phyloP scores from a whole-genome alignment of 139 green algal genomes.

The Pedinophyceae sp. region DNA sequence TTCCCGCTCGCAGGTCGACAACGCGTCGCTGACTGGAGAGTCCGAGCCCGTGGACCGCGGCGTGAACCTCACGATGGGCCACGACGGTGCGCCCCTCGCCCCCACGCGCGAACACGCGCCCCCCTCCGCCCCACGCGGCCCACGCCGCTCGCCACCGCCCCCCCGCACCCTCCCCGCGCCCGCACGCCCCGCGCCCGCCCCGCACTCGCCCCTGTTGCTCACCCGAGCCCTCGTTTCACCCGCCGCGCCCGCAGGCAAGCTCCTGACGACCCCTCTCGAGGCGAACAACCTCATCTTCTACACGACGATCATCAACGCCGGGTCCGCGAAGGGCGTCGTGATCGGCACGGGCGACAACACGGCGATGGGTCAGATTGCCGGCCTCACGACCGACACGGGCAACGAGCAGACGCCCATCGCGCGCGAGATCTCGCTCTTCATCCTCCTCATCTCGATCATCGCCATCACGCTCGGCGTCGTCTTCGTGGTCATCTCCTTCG shows the following conservation, averaged over 20 bases:
- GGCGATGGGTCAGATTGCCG: conserved; percentile 27
- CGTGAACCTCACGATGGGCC: too few relatives aligned
- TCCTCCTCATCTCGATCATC: conserved; percentile 13
- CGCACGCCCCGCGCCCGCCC: too few relatives aligned
- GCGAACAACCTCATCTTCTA: conserved; percentile 53
- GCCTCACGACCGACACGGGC: conserved; percentile 11
- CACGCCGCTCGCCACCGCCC: too few relatives aligned
- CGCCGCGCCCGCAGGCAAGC: too few relatives aligned
- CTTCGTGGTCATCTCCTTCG: conserved; percentile 22
- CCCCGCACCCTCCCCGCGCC: too few relatives aligned
- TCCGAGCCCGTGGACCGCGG: conserved; percentile 1
- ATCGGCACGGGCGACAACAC: conserved; percentile 18
- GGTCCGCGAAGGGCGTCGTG: conserved; percentile 13
- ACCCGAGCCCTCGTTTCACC: too few relatives aligned
- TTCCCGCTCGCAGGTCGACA: too few relatives aligned
- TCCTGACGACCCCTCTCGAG: conserved; percentile 20
- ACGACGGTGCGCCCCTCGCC: too few relatives aligned
- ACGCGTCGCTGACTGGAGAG: conserved; percentile 20
- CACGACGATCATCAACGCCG: conserved; percentile 41
- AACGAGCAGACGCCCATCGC: conserved; percentile 17
- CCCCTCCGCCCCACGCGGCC: too few relatives aligned
- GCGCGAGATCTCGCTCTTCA: conserved; percentile 17
- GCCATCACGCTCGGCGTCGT: conserved; percentile 20
- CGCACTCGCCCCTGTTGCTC: too few relatives aligned
- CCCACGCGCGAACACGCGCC: too few relatives aligned